Evolutionary conservation across 305 asterid species (phyloP), one percentile per base, ranked within the genome.

Genomic region (Stenogyne calaminthoides): DNA sequence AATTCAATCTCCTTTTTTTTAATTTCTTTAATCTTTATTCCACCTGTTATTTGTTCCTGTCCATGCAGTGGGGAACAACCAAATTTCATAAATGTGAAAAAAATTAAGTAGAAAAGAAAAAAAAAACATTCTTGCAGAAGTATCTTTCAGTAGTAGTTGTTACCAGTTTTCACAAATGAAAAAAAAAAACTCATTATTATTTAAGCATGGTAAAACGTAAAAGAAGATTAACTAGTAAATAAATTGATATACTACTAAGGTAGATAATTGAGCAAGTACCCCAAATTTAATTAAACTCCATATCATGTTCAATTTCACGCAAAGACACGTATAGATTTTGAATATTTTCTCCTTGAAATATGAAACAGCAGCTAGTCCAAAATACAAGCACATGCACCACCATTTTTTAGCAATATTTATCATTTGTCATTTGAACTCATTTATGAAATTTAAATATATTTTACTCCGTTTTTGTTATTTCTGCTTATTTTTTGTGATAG

Each of bases 11-110:
- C 34, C 63, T n/a, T n/a, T n/a, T n/a, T n/a, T 32, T 25, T 1
- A 25, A 59, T 78, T 73, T 82, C 15, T 59, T 72, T 51, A 37
- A 44, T 64, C 39, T 76, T 80, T 32, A 32, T 32, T 77, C 70
- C 71, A 61, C 67, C 61, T 70, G 70, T 70, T 73, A 75, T 73
- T 19, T 78, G 58, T 82, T 85, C 86, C 61, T 89, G 96, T 82
- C 96, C 80, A 78, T 77, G 84, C 74, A 80, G 76, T 77, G 80
- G 93, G 96, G 88, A 84, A 85, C 96, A 88, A 81, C 81, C 83
- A 78, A 70, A 78, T 76, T 76, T 73, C 82, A 83, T 76, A 81
- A 78, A 83, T 81, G 84, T 81, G n/a, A 80, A 84, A 74, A 61
- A 22, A 14, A 9, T 32, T 0, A 20, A 51, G 12, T 7, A 20